Base-by-base conservation (phyloP, 225 moss, liverwort and hornwort species). In the Polytrichum formosum region DNA sequence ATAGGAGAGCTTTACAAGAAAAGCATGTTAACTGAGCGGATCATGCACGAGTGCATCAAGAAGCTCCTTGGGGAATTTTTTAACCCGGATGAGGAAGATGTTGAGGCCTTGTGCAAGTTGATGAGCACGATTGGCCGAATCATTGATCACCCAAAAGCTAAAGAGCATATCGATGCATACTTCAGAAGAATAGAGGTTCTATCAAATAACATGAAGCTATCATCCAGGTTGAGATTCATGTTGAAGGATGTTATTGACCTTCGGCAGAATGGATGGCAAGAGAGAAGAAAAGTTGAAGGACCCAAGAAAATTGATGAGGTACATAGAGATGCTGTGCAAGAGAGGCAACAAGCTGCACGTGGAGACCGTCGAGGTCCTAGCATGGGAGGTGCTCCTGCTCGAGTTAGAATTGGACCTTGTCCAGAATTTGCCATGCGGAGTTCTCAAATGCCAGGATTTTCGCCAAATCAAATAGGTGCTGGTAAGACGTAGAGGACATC, bases 21-120 rank as follows among this genome's bases (percentile, higher is more conserved):
- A 80, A 85, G 67, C 69, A 94, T 98, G 97, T 83, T 94, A 76
- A 98, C 97, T 53, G 97, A 98, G 74, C 80, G 97, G 75, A 98
- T 98, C 66, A 94, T 98, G 97, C 97, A 98, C 69, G 94, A 98
- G 63, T 98, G 97, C 61, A 98, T 98, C 62, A 92, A 92, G 85
- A 94, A 94, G 88, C 71, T 98, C 67, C 79, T 98, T 17, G 97
- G 94, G 16, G 92, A 90, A 37, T 86, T 79, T 62, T 91, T 90
- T 62, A 94, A 98, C 78, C 94, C 94, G 0, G 94, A 98, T 67
- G 94, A 98, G 80, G 97, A 98, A 72, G 94, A 98, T 56, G 97
- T 98, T 53, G 97, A 98, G 80, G 97, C 97, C 25, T 35, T 98
- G 84, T 98, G 97, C 84, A 98, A 98, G 80, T 81, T 94, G 69